Evolutionary conservation across 352 stramenopile genomes (phyloP).

Genomic region (Blastocystis sp.): DNA sequence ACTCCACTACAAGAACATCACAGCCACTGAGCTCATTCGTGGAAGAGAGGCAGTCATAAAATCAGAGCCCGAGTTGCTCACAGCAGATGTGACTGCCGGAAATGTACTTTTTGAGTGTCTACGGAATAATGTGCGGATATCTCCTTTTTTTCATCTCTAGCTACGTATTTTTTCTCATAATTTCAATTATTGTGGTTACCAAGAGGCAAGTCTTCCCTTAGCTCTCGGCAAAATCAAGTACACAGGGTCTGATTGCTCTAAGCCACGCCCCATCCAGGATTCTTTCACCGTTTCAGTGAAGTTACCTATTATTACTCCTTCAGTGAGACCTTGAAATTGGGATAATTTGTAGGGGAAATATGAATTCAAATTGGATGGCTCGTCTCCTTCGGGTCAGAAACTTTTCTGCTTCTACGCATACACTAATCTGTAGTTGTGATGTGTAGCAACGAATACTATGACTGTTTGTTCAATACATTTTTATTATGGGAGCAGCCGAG

Average conservation of each 20-base stretch:
- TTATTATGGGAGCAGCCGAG: constrained; percentile 36
- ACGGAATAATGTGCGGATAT: neutral
- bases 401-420: neutral
- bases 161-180: neutral
- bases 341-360: neutral
- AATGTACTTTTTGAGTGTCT: neutral
- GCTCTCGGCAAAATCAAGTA: neutral
- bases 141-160: neutral
- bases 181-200: neutral
- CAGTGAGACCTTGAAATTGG: neutral
- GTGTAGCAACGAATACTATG: neutral
- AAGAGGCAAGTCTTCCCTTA: neutral
- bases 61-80: neutral
- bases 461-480: neutral
- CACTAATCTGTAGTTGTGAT: neutral
- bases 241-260: neutral
- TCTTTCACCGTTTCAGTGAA: neutral
- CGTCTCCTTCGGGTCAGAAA: neutral
- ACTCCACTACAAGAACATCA: neutral
- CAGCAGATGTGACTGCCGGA: neutral
- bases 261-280: neutral
- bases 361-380: neutral
- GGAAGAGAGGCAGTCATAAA: neutral
- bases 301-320: neutral
- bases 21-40: neutral